Base-by-base conservation (phyloP, 2,329 filamentous ascomycete species). In the Didymella lethalis region DNA sequence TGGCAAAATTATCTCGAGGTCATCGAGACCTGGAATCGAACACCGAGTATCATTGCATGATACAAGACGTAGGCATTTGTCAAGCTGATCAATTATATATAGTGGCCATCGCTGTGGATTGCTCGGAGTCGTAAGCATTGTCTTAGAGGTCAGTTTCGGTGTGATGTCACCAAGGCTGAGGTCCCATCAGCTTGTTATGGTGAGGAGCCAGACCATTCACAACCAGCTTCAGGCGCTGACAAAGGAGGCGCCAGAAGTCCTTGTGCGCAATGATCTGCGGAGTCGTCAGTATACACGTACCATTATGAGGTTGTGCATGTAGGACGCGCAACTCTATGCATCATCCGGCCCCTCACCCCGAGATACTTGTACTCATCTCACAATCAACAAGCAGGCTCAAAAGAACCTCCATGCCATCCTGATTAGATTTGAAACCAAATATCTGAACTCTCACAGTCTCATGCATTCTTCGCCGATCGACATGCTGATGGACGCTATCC, bases 281-380 rank as follows among this genome's bases (percentile, higher is more conserved):
- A 31, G 10, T 59, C 32, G 41, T 54, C 20, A 51, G 46, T 28
- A 50, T 20, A 26, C 46, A 59, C 41, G 51, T 59, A 59, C 18
- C 28, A 12, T 29, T 48, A n/a, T 25, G 32, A 46, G n/a, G 26
- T 29, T 18, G 46, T 54, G 47, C 46, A 51, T 47, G 28, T 23
- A 16, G 46, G 56, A 59, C 50, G 47, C 56, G 56, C 47, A 59
- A 59, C 32, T 50, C 40, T 18, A 32, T 49, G 14, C 46, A 47
- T 48, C 46, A 58, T 48, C 41, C 50, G 56, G 56, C 56, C 46
- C 56, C 56, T 59, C 50, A 47, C 25, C 46, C 56, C 56, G 56
- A 48, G n/a, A 18, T 7, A 7, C 23, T 20, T 59, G 28, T 23
- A 46, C 50, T 50, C 38, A 45, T 11, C 26, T 58, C n/a, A 45